Conservation (phyloP, 1,139 yeast genomes). For the Kurtzmaniella quercitrusa region DNA sequence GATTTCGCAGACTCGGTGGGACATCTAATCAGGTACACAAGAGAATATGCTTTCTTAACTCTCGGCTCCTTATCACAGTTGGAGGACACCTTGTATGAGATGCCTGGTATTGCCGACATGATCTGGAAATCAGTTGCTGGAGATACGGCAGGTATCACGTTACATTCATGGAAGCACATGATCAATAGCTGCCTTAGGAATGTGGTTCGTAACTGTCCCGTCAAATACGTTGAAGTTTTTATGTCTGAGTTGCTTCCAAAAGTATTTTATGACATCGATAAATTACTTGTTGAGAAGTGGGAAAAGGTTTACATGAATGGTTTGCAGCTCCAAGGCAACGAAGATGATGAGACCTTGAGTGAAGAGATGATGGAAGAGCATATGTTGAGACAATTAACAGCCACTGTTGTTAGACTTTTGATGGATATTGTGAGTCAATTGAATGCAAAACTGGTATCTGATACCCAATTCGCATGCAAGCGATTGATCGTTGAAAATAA, state of each 20-base stretch:
- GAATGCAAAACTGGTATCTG: constrained; percentile 42
- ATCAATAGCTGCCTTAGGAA: constrained; percentile 84
- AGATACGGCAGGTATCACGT: constrained; percentile 79
- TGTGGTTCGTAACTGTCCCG: constrained; percentile 85
- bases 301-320: constrained; percentile 65
- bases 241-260: constrained; percentile 76
- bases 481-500: constrained; percentile 62
- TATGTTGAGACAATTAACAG: constrained; percentile 85
- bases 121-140: constrained; percentile 87
- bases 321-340: constrained; percentile 63
- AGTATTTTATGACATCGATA: constrained; percentile 68
- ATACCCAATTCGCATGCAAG: constrained; percentile 63
- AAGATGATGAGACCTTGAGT: constrained; percentile 79
- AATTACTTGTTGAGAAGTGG: constrained; percentile 72
- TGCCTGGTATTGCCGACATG: constrained; percentile 73
- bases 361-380: constrained; percentile 99
- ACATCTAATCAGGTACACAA: constrained; percentile 87
- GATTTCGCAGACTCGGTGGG: constrained; percentile 99
- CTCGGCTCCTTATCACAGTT: constrained; percentile 86
- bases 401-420: constrained; percentile 83
- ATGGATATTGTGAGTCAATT: constrained; percentile 86
- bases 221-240: constrained; percentile 59
- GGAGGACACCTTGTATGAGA: constrained; percentile 83
- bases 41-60: constrained; percentile 92
- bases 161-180: constrained; percentile 97